Percentiles rank a stretch among this genome's conserved stretches.
These are phyloP conservation scores for Neurospora tetraspora DNA, from an alignment of 495 filamentous ascomycete species.

Conservation along the genomic window DNA sequence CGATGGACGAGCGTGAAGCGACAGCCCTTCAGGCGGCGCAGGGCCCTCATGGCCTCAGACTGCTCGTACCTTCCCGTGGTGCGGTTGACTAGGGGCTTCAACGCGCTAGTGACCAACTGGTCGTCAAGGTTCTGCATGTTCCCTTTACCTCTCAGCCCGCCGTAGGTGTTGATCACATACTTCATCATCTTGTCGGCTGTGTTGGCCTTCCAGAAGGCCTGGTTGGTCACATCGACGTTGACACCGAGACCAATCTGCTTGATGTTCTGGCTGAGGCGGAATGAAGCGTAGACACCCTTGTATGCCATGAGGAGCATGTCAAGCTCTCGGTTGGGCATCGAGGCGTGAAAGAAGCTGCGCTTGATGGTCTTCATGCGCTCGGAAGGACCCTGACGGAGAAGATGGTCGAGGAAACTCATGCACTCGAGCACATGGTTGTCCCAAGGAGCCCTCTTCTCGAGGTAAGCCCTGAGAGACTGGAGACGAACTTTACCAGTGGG, in stretches of 20 bases:
- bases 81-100: neutral
- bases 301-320: neutral
- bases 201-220: slow-evolving; percentile 52
- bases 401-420: slow-evolving; percentile 85
- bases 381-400: slow-evolving; percentile 66
- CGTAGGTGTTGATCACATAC: slow-evolving; percentile 10
- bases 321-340: neutral
- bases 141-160: neutral
- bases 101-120: neutral
- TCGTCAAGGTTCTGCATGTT: neutral
- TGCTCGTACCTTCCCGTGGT: neutral
- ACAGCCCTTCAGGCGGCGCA: slow-evolving; percentile 53
- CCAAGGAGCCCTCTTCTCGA: slow-evolving; percentile 47
- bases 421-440: slow-evolving; percentile 61
- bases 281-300: neutral
- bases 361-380: slow-evolving; percentile 55
- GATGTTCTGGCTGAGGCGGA: slow-evolving; percentile 50
- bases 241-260: slow-evolving; percentile 70
- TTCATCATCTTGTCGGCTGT: slow-evolving; percentile 10
- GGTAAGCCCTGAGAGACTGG: slow-evolving; percentile 50
- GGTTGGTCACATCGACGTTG: slow-evolving; percentile 76
- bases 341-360: slow-evolving; percentile 63
- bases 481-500: slow-evolving; percentile 54
- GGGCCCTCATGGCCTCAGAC: slow-evolving; percentile 35
- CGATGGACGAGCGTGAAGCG: slow-evolving; percentile 55